Evolutionary conservation across 129 eudicot genomes (phyloP).

Genomic region (Deinandra increscens): DNA sequence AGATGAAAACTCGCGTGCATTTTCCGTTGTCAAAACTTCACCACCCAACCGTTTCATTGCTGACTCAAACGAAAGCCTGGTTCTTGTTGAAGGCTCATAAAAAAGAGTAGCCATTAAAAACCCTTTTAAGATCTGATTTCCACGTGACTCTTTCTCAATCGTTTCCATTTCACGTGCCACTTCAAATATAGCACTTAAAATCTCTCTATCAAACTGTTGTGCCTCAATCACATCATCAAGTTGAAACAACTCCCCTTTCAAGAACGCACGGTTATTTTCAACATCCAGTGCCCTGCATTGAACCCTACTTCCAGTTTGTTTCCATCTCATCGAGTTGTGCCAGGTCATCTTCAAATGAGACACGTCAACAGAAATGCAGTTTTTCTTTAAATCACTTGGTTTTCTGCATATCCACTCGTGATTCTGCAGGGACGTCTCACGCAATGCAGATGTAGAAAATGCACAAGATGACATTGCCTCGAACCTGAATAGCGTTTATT

Average conservation of each 20-base stretch:
- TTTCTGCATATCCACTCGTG: conserved; percentile 22
- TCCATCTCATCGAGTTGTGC: conserved; percentile 28
- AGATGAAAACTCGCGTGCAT: conserved; percentile 95
- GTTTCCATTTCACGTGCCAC: conserved; percentile 96
- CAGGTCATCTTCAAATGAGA: conserved; percentile 17
- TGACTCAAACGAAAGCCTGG: conserved; percentile 97
- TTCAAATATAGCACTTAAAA: conserved; percentile 80
- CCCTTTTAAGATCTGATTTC: conserved; percentile 74
- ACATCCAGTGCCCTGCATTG: conserved; percentile 55
- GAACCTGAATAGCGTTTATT: conserved; percentile 21
- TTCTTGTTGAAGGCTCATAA: conserved; percentile 96
- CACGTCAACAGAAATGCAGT: conserved; percentile 29
- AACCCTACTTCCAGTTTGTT: conserved; percentile 30
- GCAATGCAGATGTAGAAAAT: conserved; percentile 45
- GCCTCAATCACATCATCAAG: conserved; percentile 93
- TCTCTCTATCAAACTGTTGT: conserved; percentile 89
- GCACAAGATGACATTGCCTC: conserved; percentile 53
- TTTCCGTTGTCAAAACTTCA: conserved; percentile 96
- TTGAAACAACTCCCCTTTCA: conserved; percentile 58
- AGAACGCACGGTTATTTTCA: conserved; percentile 33
- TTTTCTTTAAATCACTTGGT: conserved; percentile 29
- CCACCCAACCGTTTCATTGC: conserved; percentile 98
- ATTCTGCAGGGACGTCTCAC: conserved; percentile 30
- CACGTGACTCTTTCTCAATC: conserved; percentile 73
- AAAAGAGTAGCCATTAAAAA: conserved; percentile 93